Base-by-base conservation (phyloP, 148 eudicot genomes). In the Heliamphora exappendiculata region DNA sequence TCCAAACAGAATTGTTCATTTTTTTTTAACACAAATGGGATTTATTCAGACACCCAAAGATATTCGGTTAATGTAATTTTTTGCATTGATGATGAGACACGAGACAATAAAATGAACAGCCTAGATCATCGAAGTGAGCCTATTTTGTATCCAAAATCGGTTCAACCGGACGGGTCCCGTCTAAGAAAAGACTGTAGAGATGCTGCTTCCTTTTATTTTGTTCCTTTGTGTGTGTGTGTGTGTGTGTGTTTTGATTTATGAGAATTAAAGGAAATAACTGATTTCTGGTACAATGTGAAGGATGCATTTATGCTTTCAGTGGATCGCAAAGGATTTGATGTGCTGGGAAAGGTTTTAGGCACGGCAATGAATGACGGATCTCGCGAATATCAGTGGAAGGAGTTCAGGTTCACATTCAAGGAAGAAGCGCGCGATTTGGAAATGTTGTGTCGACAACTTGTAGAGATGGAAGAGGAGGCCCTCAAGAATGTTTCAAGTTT, bases 401-500 rank as follows among this genome's bases (percentile, higher is more conserved):
- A 91, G 77, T 82, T 84, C 75, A 86, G 97, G 64, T 80, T 93
- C 31, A 26, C 84, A 10, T 85, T 93, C 45, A 81, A 79, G 37
- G 84, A 87, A 73, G 97, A 90, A 74, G 98, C 91, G 29, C 71
- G 70, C n/a, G 88, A 91, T 51, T 81, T 88, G 49, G 93, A 87
- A 73, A 77, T 74, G 16, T 89, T 93, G 76, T 90, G 98, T 86
- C 68, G 44, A 71, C 88, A 81, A 71, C 90, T 93, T 45, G 87
- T 90, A 58, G 76, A 88, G 74, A 91, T 93, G 98, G 98, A 93
- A 85, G 93, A 85, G 83, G 87, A 75, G 16, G 97, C 97, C 45
- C 87, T 93, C 36, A 84, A 90, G 82, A 81, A 69, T 31, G 77
- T 93, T 34, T 88, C 90, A 58, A 81, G 78, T 73, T 88, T 81